Base-by-base conservation (phyloP, 2,329 filamentous ascomycete species). In the Exophiala calicioides region DNA sequence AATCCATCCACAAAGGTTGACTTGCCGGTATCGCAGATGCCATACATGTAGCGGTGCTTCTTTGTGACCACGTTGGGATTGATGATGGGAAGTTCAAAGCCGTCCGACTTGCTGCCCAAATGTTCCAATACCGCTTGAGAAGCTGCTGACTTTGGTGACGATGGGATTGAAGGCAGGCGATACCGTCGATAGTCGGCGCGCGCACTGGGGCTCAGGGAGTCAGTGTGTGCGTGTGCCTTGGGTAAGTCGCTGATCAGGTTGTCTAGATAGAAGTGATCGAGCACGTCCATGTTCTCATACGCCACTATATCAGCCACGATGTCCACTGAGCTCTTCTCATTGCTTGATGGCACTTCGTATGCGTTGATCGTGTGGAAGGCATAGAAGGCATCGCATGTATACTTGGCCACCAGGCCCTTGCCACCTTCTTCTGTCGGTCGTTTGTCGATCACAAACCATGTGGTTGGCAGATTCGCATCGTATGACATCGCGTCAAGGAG, bases 331-430 rank as follows among this genome's bases (percentile, higher is more conserved):
- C 65, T 67, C 21, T 68, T 64, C 0, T 60, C 50, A 19, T 63
- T 42, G 3, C 13, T 31, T 0, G 65, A 70, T 0, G 65, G 57
- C 53, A 87, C 78, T 59, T 91, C 86, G 62, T 83, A 93, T 0
- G 86, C 79, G 57, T 94, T 94, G 61, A 88, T 72, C 0, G 79
- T 80, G 66, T 95, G 88, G 65, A 94, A 94, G 65, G 81, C 84
- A 71, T 90, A 94, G 35, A 82, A 82, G 0, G 85, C 77, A 0
- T 79, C 75, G 12, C 80, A 84, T 13, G 83, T 77, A 59, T 86
- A 90, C 1, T 75, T 79, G 5, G 80, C 84, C 0, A 93, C 75
- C 0, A 93, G 68, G 0, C 88, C 87, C 36, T 74, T 73, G 3
- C 74, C 77, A 72, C 66, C 3, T 62, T 72, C 62, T 29, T 60